Base-by-base conservation (phyloP, 345 rosid species). In the Gossypium thurberi region DNA sequence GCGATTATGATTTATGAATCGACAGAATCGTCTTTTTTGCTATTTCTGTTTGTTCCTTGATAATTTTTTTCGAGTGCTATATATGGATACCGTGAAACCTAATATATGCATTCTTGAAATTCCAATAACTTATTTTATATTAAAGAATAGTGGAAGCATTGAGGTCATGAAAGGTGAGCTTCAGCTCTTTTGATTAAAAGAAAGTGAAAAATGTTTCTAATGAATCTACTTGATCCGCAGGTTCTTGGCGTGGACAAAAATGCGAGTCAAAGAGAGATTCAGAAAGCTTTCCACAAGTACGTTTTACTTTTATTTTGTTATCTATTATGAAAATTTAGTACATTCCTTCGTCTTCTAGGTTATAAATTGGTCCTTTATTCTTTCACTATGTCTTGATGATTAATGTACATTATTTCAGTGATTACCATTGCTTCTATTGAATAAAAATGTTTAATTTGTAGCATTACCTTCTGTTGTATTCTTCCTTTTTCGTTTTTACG, bases 231-330 rank as follows among this genome's bases (percentile, higher is more conserved):
- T 13, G 63, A 20, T 71, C 65, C 14, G 52, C 88, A 95, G 99
- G 90, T 89, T 84, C 98, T 95, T 64, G 98, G 98, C 65, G 94
- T 95, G 40, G 91, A 92, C 50, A 78, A 77, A 26, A 89, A 85
- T 46, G 98, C 99, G 26, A 83, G 89, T 78, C 96, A 87, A 74
- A 88, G 98, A 4, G 97, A 95, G 63, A 95, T 95, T 69, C 99
- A 95, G 82, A 95, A 95, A 84, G 98, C 98, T 77, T 95, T 95
- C 77, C 99, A 95, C 88, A 92, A 91, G 98, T 95, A 79, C 2
- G 89, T 73, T 48, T 50, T 37, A 50, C 9, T 3, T 42, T 18
- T 44, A 66, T 13, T n/a, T 62, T 47, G 20, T 58, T 2, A 12
- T 17, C 8, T 64, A 10, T 25, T 40, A 40, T 13, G 53, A 23